Evolutionary conservation across 192 early-diverging fungal genomes (phyloP), one percentile per base, ranked within the genome.

Genomic region (Backusella psychrophila): DNA sequence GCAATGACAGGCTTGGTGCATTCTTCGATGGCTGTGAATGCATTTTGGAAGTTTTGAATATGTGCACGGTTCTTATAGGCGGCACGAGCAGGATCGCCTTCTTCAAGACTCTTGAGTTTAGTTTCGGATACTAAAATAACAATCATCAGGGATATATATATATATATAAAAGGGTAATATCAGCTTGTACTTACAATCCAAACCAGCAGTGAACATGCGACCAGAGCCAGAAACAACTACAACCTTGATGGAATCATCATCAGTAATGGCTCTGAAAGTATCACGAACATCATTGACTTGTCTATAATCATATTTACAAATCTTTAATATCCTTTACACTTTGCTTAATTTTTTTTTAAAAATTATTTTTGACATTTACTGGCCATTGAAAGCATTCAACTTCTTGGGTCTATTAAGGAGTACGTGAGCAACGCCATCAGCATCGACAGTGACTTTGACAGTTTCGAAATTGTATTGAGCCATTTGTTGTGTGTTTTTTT

Each of bases 1-100:
- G 88, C 93, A 77, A 99, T 93, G 4, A 99, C 96, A 17, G 97
- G 93, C 78, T 93, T 93, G 75, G 92, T 86, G 78, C 96, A 97
- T 29, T 76, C 69, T 81, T 98, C 97, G 66, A 98, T 91, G 11
- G 91, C 89, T 17, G 89, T 92, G 72, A 98, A 88, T 6, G 87
- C 80, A 46, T 85, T 87, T 87, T 94, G 94, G 56, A 89, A 85
- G 35, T 75, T 34, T 65, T 65, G 21, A 9, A 74, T 74, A 21
- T 65, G 56, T 26, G n/a, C n/a, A 63, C 72, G 72, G n/a, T 42
- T 44, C 29, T 33, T 33, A 35, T 35, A 67, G 21, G 59, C 35
- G 3, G 35, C 21, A 66, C 74, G 63, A 11, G 65, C 65, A 34
- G 39, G 29, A 49, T 66, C 65, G 1, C 36, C 21, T 21, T 6